Evolutionary conservation across 2,329 filamentous ascomycete genomes (phyloP), one percentile per base, ranked within the genome.

Genomic region (Nemania sp.): DNA sequence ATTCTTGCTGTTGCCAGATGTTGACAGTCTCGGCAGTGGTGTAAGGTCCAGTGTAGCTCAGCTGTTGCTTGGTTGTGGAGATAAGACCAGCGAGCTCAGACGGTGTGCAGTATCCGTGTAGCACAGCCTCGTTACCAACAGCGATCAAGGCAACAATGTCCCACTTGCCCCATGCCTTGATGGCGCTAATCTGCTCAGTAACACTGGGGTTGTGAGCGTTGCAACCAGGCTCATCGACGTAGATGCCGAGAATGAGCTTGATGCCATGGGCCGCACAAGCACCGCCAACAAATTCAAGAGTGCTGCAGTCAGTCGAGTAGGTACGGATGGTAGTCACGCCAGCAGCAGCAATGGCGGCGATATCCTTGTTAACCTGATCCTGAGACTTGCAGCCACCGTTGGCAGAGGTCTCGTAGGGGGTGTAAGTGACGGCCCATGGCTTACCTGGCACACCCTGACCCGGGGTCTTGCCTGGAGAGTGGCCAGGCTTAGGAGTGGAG

Each of bases 271-370:
- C 76, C 71, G 83, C 77, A 78, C 84, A 87, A 61, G 91, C 90
- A 45, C 79, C 77, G 65, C 91, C 91, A 60, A 97, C 88, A 77
- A 85, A 88, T 74, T 87, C 78, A 63, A 96, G 89, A 57, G 89
- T 89, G 77, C 85, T 82, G 83, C 94, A 98, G 84, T 97, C 93
- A 68, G 92, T 93, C 66, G 89, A 91, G 87, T 98, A 98, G 74
- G 95, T 82, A 76, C 94, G 93, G 74, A 94, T 76, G 51, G 84
- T 80, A 65, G 77, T 78, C 84, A 93, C 92, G 62, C 90, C 90
- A 66, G 85, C 84, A 54, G 69, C 51, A 71, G 87, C 84, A 73
- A 94, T 89, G 61, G 76, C 68, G 40, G 76, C 74, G 67, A 94
- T 82, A 67, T 93, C 89, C 21, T 69, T 56, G 63, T 80, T 73